Conservation (phyloP, 306 rosid genomes). For the Amphicarpaea edgeworthii region DNA sequence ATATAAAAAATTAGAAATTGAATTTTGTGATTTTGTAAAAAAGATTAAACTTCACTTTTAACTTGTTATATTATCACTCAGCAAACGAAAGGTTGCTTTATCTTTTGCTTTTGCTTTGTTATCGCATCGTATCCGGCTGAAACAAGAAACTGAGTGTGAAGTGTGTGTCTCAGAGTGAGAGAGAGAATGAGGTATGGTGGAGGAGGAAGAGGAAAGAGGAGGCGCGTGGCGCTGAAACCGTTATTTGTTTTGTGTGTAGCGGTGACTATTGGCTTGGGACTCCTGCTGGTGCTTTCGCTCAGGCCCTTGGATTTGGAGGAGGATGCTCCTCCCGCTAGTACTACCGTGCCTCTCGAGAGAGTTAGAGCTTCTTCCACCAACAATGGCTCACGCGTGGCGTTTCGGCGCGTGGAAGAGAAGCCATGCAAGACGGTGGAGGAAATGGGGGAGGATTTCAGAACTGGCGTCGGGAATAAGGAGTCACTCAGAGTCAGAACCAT, state of each 20-base stretch:
- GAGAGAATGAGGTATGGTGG: constrained; percentile 61
- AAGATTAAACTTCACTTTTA: too few species aligned
- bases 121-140: not conserved
- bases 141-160: not conserved
- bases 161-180: not conserved
- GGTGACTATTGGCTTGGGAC: constrained; percentile 57
- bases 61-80: not conserved
- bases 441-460: constrained; percentile 72
- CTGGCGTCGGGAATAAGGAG: constrained; percentile 54
- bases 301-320: constrained; percentile 68
- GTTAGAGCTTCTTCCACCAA: constrained; percentile 29
- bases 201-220: constrained; percentile 61
- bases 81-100: not conserved
- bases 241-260: constrained; percentile 55
- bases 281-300: constrained; percentile 58
- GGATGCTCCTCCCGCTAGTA: constrained; percentile 47
- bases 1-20: too few species aligned
- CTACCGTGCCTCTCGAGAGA: constrained; percentile 38
- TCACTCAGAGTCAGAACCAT: constrained; percentile 68
- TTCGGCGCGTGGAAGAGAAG: constrained; percentile 33
- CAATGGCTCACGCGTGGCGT: constrained; percentile 23
- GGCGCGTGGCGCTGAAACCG: constrained; percentile 51
- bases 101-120: not conserved
- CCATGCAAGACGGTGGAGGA: constrained; percentile 84
- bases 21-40: too few species aligned